Evolutionary conservation across 169 alveolate species (phyloP).

Genomic region (Plasmodium fragile): DNA sequence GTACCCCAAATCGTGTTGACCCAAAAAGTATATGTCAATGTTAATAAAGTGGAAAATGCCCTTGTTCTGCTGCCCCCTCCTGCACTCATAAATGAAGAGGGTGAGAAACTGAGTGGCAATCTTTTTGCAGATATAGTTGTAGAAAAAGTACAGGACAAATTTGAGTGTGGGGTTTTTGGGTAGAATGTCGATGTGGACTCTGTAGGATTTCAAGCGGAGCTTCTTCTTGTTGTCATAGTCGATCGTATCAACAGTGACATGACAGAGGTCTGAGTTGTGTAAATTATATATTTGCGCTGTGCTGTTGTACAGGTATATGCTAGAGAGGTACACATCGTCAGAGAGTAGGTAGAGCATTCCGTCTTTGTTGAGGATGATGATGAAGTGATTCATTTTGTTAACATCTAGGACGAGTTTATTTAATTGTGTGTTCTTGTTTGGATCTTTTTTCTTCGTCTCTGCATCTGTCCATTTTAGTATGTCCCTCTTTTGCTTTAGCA

Average conservation of each 20-base stretch:
- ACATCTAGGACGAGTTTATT: constrained; percentile 29
- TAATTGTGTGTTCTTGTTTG: neutral
- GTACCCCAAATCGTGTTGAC: neutral
- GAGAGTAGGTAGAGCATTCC: constrained; percentile 66
- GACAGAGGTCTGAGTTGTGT: constrained; percentile 35
- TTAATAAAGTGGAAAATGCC: constrained; percentile 51
- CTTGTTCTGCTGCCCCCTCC: constrained; percentile 23
- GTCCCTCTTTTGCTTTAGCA: constrained; percentile 12
- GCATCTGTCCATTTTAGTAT: constrained; percentile 10
- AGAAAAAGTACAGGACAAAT: constrained; percentile 54
- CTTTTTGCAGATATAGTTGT: constrained; percentile 69
- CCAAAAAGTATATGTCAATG: constrained; percentile 65
- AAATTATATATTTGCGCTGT: constrained; percentile 49
- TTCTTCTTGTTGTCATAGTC: constrained; percentile 23
- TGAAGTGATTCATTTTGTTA: constrained; percentile 39
- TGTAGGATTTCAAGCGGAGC: constrained; percentile 12
- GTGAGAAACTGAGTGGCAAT: constrained; percentile 45
- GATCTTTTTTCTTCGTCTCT: neutral
- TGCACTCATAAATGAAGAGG: constrained; percentile 59
- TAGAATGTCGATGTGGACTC: constrained; percentile 55
- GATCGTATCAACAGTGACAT: constrained; percentile 59
- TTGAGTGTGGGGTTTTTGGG: constrained; percentile 51
- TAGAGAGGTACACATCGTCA: constrained; percentile 48
- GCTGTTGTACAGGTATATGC: constrained; percentile 32
- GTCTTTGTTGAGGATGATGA: constrained; percentile 45